Evolutionary conservation across 148 eudicot species (phyloP).

Genomic region (Diospyros kaki): DNA sequence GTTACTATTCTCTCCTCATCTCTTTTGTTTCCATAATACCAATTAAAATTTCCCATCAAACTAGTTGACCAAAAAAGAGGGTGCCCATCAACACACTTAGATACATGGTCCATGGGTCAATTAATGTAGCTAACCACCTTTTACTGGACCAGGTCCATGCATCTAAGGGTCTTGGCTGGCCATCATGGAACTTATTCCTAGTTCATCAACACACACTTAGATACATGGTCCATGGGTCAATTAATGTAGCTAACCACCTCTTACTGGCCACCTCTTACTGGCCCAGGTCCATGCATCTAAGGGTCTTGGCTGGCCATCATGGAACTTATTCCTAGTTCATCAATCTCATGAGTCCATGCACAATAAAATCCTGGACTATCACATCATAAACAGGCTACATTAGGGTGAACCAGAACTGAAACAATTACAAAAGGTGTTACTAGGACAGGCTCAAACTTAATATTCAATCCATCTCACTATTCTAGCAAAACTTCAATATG

Average conservation of each 20-base stretch:
- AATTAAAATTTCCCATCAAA: too few species aligned
- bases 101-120: background rate
- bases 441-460: background rate
- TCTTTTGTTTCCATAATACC: too few species aligned
- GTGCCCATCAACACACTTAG: too few species aligned
- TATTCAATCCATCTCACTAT: background rate
- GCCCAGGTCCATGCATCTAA: background rate
- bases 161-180: background rate
- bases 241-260: background rate
- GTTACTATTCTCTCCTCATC: too few species aligned
- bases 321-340: background rate
- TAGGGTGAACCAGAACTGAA: background rate
- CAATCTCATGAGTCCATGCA: too few species aligned
- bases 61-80: too few species aligned
- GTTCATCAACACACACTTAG: too few species aligned
- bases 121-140: background rate
- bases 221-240: background rate
- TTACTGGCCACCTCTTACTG: background rate
- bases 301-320: background rate
- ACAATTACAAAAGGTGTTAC: background rate
- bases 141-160: background rate
- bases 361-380: background rate
- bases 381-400: background rate
- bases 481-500: too few species aligned
- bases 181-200: background rate